Conservation (phyloP, 2,329 filamentous ascomycete species). For the Orbilia quercus region DNA sequence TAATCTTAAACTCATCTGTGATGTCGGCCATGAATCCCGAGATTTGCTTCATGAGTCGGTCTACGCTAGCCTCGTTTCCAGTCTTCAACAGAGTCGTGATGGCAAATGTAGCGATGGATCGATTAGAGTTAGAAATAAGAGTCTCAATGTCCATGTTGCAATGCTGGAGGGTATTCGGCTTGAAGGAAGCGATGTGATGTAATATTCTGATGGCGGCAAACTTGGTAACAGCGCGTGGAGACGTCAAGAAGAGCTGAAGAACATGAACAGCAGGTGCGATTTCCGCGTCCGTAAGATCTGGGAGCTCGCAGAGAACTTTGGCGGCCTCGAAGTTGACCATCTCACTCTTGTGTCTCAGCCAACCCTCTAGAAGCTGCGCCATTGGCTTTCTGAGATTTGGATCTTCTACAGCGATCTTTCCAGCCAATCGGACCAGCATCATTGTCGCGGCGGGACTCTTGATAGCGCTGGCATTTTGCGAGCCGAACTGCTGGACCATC, state of each 20-base stretch:
- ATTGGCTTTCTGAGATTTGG: conserved; percentile 88
- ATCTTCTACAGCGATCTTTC: conserved; percentile 94
- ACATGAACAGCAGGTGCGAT: conserved; percentile 93
- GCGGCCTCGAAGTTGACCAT: conserved; percentile 99
- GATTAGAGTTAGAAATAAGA: conserved; percentile 95
- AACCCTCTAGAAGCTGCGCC: conserved; percentile 95
- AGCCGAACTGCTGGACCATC: conserved; percentile 99
- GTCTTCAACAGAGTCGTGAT: conserved; percentile 98
- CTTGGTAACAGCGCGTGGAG: conserved; percentile 93
- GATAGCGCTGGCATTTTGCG: conserved; percentile 78
- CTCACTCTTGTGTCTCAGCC: conserved; percentile 97
- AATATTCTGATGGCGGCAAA: conserved; percentile 96
- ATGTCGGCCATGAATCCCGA: conserved; percentile 98
- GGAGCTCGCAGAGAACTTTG: conserved; percentile 95
- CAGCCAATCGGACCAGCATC: conserved; percentile 89
- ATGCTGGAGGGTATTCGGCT: conserved; percentile 87
- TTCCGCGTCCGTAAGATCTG: conserved; percentile 90
- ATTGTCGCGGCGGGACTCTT: conserved; percentile 95
- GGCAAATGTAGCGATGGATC: conserved; percentile 96
- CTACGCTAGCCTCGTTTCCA: conserved; percentile 95
- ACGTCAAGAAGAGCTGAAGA: conserved; percentile 94
- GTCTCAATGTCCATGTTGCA: conserved; percentile 98
- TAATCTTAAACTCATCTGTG: conserved; percentile 99
- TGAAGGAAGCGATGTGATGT: conserved; percentile 96
- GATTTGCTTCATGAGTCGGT: conserved; percentile 98